phyloP scores from a whole-genome alignment of 257 asterid genomes.

The Scutellaria baicalensis region DNA sequence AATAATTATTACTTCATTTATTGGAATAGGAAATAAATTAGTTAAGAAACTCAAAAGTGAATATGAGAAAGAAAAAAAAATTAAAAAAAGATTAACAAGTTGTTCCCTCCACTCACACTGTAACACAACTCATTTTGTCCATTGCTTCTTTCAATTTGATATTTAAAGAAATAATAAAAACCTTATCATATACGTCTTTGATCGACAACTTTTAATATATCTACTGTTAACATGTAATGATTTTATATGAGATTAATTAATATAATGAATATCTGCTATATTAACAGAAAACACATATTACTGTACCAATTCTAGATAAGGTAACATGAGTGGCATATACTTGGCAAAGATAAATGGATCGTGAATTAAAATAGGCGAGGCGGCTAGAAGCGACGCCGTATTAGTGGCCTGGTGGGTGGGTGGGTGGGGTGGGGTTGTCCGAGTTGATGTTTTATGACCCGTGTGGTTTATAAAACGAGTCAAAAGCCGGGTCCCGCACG shows the following conservation, averaged over 20 bases:
- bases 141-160: constrained; percentile 2
- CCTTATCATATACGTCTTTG: no score
- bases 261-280: no score
- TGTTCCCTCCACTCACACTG: not conserved
- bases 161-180: not conserved
- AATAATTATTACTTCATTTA: no score
- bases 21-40: no score
- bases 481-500: constrained; percentile 20
- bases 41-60: no score
- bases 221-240: no score
- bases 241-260: no score
- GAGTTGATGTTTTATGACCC: constrained; percentile 9
- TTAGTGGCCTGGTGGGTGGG: constrained; percentile 10
- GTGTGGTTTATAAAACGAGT: constrained; percentile 16
- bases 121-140: constrained; percentile 6
- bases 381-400: constrained; percentile 25
- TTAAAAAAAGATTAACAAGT: not conserved
- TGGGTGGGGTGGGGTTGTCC: not conserved
- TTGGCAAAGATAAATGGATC: not conserved
- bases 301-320: no score
- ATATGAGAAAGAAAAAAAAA: not conserved
- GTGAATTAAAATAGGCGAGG: constrained; percentile 7
- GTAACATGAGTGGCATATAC: no score
- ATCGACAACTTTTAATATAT: no score
- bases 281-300: no score